phyloP scores from a whole-genome alignment of 208 protist genomes.

The Vickermania spadyakhi region DNA sequence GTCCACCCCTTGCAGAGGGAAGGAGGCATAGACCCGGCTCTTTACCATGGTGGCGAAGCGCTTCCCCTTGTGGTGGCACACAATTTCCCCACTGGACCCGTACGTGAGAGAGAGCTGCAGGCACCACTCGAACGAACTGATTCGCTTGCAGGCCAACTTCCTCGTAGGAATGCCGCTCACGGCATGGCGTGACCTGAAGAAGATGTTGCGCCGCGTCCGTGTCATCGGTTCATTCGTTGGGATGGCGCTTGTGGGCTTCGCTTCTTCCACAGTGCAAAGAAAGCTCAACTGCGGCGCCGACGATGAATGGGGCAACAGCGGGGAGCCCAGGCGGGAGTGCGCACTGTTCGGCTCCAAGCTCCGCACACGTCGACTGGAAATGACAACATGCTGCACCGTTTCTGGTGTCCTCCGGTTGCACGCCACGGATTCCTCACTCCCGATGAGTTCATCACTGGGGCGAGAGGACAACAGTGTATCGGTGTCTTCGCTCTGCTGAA shows the following conservation, averaged over 20 bases:
- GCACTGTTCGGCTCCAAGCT: background rate
- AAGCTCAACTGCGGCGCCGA: background rate
- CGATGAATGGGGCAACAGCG: background rate
- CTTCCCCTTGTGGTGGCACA: background rate
- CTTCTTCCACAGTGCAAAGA: background rate
- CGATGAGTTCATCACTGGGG: background rate
- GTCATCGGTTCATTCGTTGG: background rate
- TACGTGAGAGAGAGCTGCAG: background rate
- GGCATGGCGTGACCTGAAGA: background rate
- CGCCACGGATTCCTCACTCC: background rate
- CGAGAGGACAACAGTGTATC: background rate
- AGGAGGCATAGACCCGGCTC: conserved; percentile 1
- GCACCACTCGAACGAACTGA: background rate
- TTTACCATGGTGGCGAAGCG: background rate
- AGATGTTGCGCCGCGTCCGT: background rate
- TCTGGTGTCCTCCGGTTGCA: too few species aligned
- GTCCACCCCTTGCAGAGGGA: conserved; percentile 1
- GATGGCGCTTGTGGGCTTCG: background rate
- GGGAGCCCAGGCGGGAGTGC: background rate
- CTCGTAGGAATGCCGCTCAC: background rate
- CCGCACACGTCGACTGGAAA: background rate
- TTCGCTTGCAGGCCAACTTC: background rate
- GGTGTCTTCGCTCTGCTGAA: background rate
- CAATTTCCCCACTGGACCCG: background rate
- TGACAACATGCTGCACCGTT: background rate